Evolutionary conservation across 176 grass and related monocot genomes (phyloP), one percentile per base, ranked within the genome.

Genomic region (Cenchrus fungigraminus): DNA sequence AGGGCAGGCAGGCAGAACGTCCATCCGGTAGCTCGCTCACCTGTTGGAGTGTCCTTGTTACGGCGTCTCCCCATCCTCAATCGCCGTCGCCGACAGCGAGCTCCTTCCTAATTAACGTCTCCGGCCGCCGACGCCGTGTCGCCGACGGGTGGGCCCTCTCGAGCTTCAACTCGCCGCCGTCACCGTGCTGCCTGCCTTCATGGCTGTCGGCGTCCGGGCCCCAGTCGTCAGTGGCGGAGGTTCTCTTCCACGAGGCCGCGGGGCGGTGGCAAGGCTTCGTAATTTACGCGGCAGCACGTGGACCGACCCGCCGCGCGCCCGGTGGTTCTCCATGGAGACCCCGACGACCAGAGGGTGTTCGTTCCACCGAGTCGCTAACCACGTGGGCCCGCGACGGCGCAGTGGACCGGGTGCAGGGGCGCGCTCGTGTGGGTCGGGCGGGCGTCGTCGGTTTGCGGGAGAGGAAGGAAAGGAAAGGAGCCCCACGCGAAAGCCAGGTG

Each of bases 371-470:
- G 0, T 55, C 1, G 53, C 16, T 5, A 15, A 12, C 37, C 45
- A 46, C 45, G 8, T 9, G 45, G 14, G 0, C 77, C 25, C 60
- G 1, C 7, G 61, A 31, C 13, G 80, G 52, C 6, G 32, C 65
- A 81, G 45, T 8, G 12, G 34, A 64, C 76, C n/a, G 9, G 57
- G 76, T 31, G 25, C 25, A 25, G 25, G 59, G n/a, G 19, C 13
- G n/a, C 7, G n/a, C 12, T 70, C 37, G 51, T 56, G 34, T 40
- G 37, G 37, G 37, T 40, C 37, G 32, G 55, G 80, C 51, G 25
- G 22, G 20, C 82, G 34, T 69, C 74, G 74, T 70, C 74, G 74
- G 73, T 70, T 85, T 85, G 52, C 20, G 20, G 32, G 61, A 79
- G 40, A 4, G 71, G 12, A 8, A 6, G 20, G 58, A 20, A 25